Evolutionary conservation across 345 rosid species (phyloP), one percentile per base, ranked within the genome.

Genomic region (Eucalyptus albens): DNA sequence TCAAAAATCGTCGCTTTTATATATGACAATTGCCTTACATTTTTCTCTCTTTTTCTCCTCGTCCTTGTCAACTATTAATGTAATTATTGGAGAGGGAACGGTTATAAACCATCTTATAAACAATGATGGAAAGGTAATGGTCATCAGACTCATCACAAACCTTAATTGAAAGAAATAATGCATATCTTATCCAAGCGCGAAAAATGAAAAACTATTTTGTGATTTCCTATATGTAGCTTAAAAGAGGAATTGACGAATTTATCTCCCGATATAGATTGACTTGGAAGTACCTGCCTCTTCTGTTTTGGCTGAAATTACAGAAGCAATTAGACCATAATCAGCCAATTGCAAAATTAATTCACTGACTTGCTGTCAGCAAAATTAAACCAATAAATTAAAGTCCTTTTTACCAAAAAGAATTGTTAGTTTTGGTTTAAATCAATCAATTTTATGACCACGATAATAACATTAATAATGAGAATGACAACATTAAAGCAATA

Each of bases 1-100:
- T 17, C 2, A 7, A 7, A 51, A 19, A 53, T 17, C 1, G 2
- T 7, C 1, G 4, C 56, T 53, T 53, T 0, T 17, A 53, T 53
- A 53, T 7, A 53, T 19, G 33, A 62, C 15, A 29, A 27, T 62
- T 62, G 31, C 21, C 37, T 65, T 7, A n/a, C 77, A 7, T 15
- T n/a, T 14, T 14, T 4, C 37, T 29, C 33, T 29, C 9, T 62
- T 14, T 62, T 62, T 62, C 31, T 62, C 9, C 5, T n/a, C 17
- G 40, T n/a, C 8, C 77, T 65, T 4, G 77, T 65, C 77, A n/a
- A 65, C n/a, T 8, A 7, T n/a, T 15, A 65, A 40, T 65, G 3
- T 65, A 7, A 65, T 65, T 3, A 53, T 53, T 65, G 72, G 10
- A 14, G 72, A 65, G 16, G 77, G 17, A 65, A 65, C 17, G 11